Evolutionary conservation across 345 rosid species (phyloP), one percentile per base, ranked within the genome.

Genomic region (Reutealis trisperma): DNA sequence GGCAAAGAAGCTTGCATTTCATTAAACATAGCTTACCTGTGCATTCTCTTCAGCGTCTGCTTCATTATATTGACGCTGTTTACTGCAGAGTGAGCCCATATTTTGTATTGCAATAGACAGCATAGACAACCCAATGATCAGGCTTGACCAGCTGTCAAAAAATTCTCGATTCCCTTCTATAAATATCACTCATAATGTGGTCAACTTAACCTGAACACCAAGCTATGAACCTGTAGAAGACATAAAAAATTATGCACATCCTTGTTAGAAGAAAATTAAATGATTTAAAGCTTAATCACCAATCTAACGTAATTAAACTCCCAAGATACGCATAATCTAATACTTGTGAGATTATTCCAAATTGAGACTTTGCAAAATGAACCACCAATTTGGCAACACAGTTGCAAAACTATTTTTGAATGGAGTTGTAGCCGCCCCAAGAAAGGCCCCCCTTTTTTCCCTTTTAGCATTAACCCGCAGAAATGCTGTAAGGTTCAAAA

Each of bases 51-150:
- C 93, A 7, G 88, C 68, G 74, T 96, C 91, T 77, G 93, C 90
- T 32, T 89, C 91, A 83, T 72, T 86, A 83, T 82, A 86, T 51
- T 65, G 87, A 62, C 80, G 82, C 79, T 86, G 86, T 89, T 85
- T 92, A 79, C 97, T 92, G 88, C 99, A 96, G 81, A 94, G 93
- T 80, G 84, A 83, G 70, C 99, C 98, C 99, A 79, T 81, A 72
- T 85, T 85, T 73, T 89, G 84, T 75, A 82, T 69, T 6, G 78
- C 73, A 83, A 66, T 70, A 82, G 77, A 78, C 77, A 74, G 93
- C 92, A 87, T 86, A 80, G 86, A 86, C 83, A 78, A 84, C 63
- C 27, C 70, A 77, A 70, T 52, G 49, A 63, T 84, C 85, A 86
- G 85, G 67, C 76, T 63, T 78, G 75, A 34, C 78, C 49, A 68